Evolutionary conservation across 805 yeast genomes (phyloP), one percentile per base, ranked within the genome.

Genomic region (Wickerhamiella allomyrinae): DNA sequence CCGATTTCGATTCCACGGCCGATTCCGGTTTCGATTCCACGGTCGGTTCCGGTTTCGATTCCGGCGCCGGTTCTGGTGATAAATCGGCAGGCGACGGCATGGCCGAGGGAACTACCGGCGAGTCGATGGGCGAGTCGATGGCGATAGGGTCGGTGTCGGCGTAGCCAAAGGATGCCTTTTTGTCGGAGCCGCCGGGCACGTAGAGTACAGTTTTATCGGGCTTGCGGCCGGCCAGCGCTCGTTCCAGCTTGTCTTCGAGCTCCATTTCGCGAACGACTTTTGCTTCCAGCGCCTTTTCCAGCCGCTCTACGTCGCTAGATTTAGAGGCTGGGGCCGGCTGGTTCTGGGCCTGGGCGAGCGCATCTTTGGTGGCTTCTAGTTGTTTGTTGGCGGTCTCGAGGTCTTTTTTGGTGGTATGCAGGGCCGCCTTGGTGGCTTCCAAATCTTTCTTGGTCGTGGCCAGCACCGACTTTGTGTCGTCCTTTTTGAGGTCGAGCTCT

Each of bases 181-280:
- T 17, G 5, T 27, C 31, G 2, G 14, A 9, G 15, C 77, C 42
- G 83, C 66, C 58, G 89, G 97, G 62, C 96, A 89, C 41, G 85
- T 66, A 0, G 93, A 94, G 63, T 97, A 89, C 94, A 95, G 87
- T 47, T 74, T 68, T 21, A 64, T 64, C 36, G 86, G 69, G 1
- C 95, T 95, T 2, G 74, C 74, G 0, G 85, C 68, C 1, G 3
- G 31, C 31, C 31, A 27, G 31, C 3, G 31, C 56, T 83, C 91
- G 11, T 60, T 34, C 29, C 27, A 35, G 44, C 9, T 35, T 34
- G 13, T 38, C 45, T 36, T 47, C 50, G 14, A 49, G 46, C 34
- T 47, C 48, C 20, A 42, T n/a, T 39, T 49, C 53, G 15, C 43
- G 41, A 19, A 46, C 40, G 20, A 47, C 45, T 22, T 47, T 46